phyloP scores from a whole-genome alignment of 1,284 basidiomycete genomes.

The Heterobasidion parviporum region DNA sequence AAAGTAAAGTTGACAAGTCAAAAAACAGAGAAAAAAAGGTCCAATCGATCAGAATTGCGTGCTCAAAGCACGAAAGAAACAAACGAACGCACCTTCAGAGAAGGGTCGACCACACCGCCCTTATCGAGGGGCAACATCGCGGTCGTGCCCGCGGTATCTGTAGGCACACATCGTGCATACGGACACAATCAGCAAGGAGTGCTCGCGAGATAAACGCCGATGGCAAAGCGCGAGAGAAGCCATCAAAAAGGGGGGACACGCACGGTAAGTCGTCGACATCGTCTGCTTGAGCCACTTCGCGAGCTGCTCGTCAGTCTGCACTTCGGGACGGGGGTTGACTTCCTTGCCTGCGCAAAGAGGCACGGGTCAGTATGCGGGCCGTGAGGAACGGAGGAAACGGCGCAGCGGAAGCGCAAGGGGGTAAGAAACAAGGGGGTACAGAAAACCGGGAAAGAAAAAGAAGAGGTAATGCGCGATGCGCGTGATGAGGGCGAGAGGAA shows the following conservation, averaged over 20 bases:
- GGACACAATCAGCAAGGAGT: too few species aligned
- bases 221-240: neutral
- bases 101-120: constrained; percentile 49
- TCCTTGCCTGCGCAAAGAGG: constrained; percentile 8
- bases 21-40: too few species aligned
- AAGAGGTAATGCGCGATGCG: constrained; percentile 1
- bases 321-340: constrained; percentile 13
- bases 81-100: constrained; percentile 28
- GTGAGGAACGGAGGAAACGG: too few species aligned
- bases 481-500: constrained; percentile 3
- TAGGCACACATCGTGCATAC: neutral
- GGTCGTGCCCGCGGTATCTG: constrained; percentile 23
- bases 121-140: constrained; percentile 46
- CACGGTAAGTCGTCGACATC: constrained; percentile 4
- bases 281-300: constrained; percentile 10
- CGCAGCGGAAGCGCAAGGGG: too few species aligned
- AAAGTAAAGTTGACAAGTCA: too few species aligned
- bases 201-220: neutral
- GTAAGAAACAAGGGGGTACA: neutral
- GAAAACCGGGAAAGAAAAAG: neutral
- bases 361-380: neutral
- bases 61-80: too few species aligned
- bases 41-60: too few species aligned
- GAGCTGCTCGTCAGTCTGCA: constrained; percentile 13
- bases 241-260: neutral